Evolutionary conservation across 768 basidiomycete genomes (phyloP).

Genomic region (Boletus rubropictus): DNA sequence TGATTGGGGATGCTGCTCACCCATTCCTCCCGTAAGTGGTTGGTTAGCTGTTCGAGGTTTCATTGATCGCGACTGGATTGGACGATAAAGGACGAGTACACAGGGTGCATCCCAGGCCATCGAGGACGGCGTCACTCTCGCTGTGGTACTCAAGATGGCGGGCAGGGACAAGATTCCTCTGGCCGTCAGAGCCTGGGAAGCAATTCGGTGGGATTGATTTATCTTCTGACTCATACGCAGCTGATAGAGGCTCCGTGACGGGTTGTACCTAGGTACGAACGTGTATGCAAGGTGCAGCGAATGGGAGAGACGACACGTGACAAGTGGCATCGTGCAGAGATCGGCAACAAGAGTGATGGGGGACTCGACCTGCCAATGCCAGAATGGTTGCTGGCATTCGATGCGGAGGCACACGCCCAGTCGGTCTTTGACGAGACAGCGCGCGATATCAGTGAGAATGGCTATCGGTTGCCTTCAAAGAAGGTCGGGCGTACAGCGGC

Average conservation of each 20-base stretch:
- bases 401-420: conserved; percentile 25
- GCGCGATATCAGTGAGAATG: conserved; percentile 20
- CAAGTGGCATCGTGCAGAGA: conserved; percentile 21
- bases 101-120: conserved; percentile 39
- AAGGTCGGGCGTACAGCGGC: conserved; percentile 6
- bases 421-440: conserved; percentile 17
- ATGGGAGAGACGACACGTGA: conserved; percentile 25
- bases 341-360: conserved; percentile 8
- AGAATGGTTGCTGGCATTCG: conserved; percentile 28
- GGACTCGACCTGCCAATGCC: conserved; percentile 18
- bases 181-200: conserved; percentile 14
- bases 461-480: conserved; percentile 18
- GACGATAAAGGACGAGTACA: conserved; percentile 8
- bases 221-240: not conserved
- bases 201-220: conserved; percentile 5
- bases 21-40: conserved; percentile 27
- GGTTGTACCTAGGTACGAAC: conserved; percentile 16
- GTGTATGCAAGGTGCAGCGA: conserved; percentile 17
- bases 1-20: conserved; percentile 30
- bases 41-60: not conserved
- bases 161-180: conserved; percentile 1
- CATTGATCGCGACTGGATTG: not conserved
- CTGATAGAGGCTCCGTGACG: not conserved
- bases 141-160: conserved; percentile 20
- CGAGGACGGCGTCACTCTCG: conserved; percentile 37